A percentile compares a stretch with the other conserved stretches of the same genome.
These are phyloP conservation scores for Platanus orientalis DNA, from an alignment of 164 flowering plant genomes.

Conservation along the genomic window DNA sequence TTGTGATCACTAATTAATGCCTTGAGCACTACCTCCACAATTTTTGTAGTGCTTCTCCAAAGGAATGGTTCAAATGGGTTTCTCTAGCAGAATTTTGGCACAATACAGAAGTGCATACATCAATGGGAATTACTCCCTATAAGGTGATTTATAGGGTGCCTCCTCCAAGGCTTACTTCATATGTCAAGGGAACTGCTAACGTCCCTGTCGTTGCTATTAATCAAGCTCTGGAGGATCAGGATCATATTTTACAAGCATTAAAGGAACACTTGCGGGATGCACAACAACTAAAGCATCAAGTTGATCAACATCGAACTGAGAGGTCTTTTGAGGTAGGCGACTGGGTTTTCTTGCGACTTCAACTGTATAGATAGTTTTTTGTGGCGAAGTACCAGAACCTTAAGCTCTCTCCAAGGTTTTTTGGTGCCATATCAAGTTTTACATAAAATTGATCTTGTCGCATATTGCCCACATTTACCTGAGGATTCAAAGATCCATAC, in stretches of 20 bases:
- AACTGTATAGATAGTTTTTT: too few relatives aligned
- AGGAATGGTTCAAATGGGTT: background rate
- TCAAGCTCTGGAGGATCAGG: too few relatives aligned
- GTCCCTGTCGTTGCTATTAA: too few relatives aligned
- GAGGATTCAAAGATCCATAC: background rate
- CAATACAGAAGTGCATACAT: too few relatives aligned
- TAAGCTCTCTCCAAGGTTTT: too few relatives aligned
- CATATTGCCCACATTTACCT: background rate
- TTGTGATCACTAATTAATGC: background rate
- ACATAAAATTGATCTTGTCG: background rate
- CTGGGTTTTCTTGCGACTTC: background rate
- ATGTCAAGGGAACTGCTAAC: too few relatives aligned
- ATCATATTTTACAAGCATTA: too few relatives aligned
- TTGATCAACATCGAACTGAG: background rate
- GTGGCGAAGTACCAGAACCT: too few relatives aligned
- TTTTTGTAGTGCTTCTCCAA: background rate
- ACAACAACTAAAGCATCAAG: background rate
- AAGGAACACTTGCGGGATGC: too few relatives aligned
- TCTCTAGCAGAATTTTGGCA: background rate
- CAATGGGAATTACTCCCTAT: too few relatives aligned
- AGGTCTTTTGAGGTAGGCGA: background rate
- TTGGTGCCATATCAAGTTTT: background rate
- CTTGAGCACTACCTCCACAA: background rate
- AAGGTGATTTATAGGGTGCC: too few relatives aligned
- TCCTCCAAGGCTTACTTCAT: too few relatives aligned